phyloP scores from a whole-genome alignment of 148 eudicot species.

The Spergularia bocconei region DNA sequence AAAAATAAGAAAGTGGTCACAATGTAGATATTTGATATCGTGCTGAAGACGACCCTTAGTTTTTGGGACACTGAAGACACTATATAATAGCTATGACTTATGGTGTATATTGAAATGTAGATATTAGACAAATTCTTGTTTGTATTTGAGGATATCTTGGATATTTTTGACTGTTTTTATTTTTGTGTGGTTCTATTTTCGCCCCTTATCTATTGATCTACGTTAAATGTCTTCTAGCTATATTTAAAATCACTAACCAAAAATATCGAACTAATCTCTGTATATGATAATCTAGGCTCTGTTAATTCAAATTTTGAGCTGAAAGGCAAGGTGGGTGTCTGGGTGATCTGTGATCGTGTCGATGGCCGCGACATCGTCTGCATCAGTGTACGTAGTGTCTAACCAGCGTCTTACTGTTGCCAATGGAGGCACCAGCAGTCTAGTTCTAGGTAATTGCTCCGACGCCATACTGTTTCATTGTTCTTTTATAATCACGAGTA shows the following conservation, averaged over 20 bases:
- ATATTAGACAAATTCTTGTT: neutral
- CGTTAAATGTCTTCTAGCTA: neutral
- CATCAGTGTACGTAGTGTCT: slow-evolving; percentile 27
- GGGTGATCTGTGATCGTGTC: neutral
- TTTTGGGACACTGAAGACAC: no score
- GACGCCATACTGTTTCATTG: no score
- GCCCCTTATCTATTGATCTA: slow-evolving; percentile 26
- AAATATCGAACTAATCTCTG: neutral
- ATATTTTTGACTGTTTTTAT: slow-evolving; percentile 11
- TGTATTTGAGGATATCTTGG: neutral
- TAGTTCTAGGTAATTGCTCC: slow-evolving; percentile 18
- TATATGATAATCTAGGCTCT: neutral
- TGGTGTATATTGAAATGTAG: no score
- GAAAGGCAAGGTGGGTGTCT: neutral
- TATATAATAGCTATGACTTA: no score
- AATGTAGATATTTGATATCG: no score
- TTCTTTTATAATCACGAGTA: no score
- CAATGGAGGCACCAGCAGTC: slow-evolving; percentile 23
- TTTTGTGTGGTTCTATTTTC: slow-evolving; percentile 28
- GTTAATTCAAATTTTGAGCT: neutral
- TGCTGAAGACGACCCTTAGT: no score
- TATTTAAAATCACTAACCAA: slow-evolving; percentile 6
- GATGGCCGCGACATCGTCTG: slow-evolving; percentile 27
- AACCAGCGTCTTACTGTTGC: slow-evolving; percentile 14
- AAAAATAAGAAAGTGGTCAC: no score